Evolutionary conservation across 129 eudicot species (phyloP), one percentile per base, ranked within the genome.

Genomic region (Ambrosia trifida): DNA sequence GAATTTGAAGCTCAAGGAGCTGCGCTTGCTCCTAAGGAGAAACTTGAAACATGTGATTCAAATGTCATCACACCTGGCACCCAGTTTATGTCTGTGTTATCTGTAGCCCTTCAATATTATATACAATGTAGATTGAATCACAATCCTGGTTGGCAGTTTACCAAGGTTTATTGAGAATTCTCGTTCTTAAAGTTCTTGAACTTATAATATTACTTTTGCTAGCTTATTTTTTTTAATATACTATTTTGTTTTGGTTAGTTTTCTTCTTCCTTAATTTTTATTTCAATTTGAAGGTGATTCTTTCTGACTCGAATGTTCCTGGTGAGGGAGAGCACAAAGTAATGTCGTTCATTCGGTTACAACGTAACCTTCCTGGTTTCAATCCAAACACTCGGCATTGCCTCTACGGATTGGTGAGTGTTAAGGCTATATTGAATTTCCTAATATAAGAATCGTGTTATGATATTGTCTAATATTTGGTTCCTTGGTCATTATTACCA

Each of bases 281-380:
- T 81, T 73, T 71, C 75, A 24, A 69, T 83, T 83, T 87, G 87
- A 85, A 95, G 99, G 99, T 95, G 78, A 90, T 95, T 79, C 94
- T 95, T 33, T 95, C 99, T 65, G 99, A 95, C 79, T 89, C 99
- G 46, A 90, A 90, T 81, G 97, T 95, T 68, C 97, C 99, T 63
- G 99, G 99, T 64, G 99, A 95, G 89, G 99, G 99, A 47, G 99
- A 95, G 83, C 99, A 95, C 90, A 95, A 95, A 80, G 84, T 88
- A 58, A 95, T 95, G 99, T 90, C 97, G 38, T 94, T 87, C 79
- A 90, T 94, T 35, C 91, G 98, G 40, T 84, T 87, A 72, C 97
- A 94, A 64, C 88, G 98, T 52, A 87, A 87, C 66, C 90, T 85
- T 75, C 91, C 89, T 74, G 98, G 98, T 53, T 94, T 94, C 61